These are phyloP conservation scores for Cladorrhinum sp. DNA, from an alignment of 2,329 filamentous ascomycete species.

Conservation along the genomic window DNA sequence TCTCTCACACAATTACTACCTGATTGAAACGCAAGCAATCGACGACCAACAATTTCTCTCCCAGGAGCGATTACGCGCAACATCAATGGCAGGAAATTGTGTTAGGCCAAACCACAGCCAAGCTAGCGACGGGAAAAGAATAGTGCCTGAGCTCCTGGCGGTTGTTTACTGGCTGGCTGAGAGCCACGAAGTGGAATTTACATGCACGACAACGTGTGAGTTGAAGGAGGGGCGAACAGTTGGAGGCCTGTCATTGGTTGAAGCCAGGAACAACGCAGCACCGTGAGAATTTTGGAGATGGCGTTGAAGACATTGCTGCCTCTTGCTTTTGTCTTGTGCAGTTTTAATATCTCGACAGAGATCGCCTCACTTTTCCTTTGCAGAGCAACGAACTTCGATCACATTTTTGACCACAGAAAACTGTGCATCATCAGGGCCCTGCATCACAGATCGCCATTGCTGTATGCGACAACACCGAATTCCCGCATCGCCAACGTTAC, in stretches of 20 bases:
- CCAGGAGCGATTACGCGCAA: constrained; percentile 4
- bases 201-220: constrained; percentile 18
- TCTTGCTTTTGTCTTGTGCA: neutral
- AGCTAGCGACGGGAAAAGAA: constrained; percentile 16
- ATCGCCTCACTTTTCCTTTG: neutral
- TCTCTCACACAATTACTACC: constrained; percentile 16
- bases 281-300: neutral
- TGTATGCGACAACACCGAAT: constrained; percentile 1
- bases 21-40: constrained; percentile 17
- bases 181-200: constrained; percentile 19
- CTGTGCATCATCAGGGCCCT: neutral
- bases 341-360: neutral
- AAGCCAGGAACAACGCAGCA: constrained; percentile 5
- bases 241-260: constrained; percentile 24
- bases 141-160: constrained; percentile 12
- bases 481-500: constrained; percentile 1
- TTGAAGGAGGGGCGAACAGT: constrained; percentile 18
- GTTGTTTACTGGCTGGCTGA: constrained; percentile 22
- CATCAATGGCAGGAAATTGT: constrained; percentile 5
- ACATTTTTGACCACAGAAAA: neutral
- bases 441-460: neutral
- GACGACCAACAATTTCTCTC: constrained; percentile 9
- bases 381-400: neutral
- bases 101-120: constrained; percentile 5
- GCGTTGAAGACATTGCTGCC: constrained; percentile 7